Evolutionary conservation across 805 yeast genomes (phyloP).

Genomic region (Yarrowia osloensis): DNA sequence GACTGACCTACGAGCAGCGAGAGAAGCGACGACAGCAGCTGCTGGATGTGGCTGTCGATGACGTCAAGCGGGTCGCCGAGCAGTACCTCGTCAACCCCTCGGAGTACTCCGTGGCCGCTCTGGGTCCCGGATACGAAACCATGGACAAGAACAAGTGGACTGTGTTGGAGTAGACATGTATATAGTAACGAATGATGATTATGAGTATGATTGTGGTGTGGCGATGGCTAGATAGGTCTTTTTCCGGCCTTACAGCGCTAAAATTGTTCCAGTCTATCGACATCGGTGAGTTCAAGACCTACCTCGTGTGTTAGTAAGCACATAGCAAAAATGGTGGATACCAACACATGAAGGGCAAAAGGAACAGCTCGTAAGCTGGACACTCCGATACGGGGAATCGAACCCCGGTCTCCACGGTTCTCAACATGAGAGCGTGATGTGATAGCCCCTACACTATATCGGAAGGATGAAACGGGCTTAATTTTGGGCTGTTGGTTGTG

Average conservation of each 20-base stretch:
- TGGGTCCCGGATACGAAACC: slow-evolving; percentile 14
- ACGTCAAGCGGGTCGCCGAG: slow-evolving; percentile 65
- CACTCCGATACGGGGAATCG: slow-evolving; percentile 31
- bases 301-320: not conserved
- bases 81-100: slow-evolving; percentile 51
- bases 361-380: not conserved
- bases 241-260: no score
- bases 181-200: slow-evolving; percentile 19
- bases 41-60: slow-evolving; percentile 63
- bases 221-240: no score
- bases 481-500: no score
- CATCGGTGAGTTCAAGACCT: no score
- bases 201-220: no score
- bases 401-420: slow-evolving; percentile 31
- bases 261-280: no score
- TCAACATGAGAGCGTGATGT: slow-evolving; percentile 30
- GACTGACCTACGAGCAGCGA: slow-evolving; percentile 73
- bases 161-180: slow-evolving; percentile 18
- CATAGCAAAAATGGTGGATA: not conserved
- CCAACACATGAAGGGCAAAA: not conserved
- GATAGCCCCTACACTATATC: slow-evolving; percentile 31
- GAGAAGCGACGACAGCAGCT: slow-evolving; percentile 77
- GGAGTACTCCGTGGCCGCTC: slow-evolving; percentile 23
- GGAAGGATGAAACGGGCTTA: not conserved
- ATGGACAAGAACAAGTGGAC: slow-evolving; percentile 24